These are phyloP conservation scores for Xylariaceae sp. DNA, from an alignment of 2,329 filamentous ascomycete species.

Conservation along the genomic window DNA sequence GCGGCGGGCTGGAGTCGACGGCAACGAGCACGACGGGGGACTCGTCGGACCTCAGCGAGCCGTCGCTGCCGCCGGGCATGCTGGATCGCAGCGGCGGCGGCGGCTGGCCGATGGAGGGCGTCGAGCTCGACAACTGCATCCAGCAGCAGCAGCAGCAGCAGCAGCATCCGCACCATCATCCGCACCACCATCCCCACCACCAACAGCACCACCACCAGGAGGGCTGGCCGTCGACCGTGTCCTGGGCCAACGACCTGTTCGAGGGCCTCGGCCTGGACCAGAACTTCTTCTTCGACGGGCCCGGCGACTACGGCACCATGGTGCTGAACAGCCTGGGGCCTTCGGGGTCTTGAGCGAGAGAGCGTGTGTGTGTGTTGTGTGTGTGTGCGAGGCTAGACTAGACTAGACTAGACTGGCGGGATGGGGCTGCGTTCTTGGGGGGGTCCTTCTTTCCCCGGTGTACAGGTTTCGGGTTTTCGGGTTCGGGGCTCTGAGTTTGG, in stretches of 20 bases:
- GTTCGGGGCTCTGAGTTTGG: no score
- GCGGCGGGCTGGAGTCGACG: constrained; percentile 1
- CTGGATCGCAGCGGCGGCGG: neutral
- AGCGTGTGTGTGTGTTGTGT: neutral
- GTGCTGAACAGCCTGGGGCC: constrained; percentile 12
- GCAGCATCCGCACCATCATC: no score
- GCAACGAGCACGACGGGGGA: constrained; percentile 2
- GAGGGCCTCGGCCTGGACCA: constrained; percentile 19
- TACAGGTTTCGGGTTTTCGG: no score
- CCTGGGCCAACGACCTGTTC: constrained; percentile 20
- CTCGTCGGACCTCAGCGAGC: constrained; percentile 2
- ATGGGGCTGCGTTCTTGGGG: no score
- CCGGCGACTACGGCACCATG: constrained; percentile 14
- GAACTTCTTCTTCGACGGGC: constrained; percentile 21
- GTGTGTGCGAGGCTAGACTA: no score
- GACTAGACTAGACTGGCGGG: no score
- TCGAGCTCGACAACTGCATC: constrained; percentile 5
- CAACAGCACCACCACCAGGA: constrained; percentile 5
- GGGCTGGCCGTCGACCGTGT: constrained; percentile 12
- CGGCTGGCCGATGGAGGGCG: constrained; percentile 6
- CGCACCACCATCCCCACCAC: no score
- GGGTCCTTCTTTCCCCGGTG: no score
- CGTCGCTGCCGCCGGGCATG: no score
- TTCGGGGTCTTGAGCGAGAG: neutral
- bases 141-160: no score